Conservation (phyloP, 169 alveolate species). For the Neospora caninum region DNA sequence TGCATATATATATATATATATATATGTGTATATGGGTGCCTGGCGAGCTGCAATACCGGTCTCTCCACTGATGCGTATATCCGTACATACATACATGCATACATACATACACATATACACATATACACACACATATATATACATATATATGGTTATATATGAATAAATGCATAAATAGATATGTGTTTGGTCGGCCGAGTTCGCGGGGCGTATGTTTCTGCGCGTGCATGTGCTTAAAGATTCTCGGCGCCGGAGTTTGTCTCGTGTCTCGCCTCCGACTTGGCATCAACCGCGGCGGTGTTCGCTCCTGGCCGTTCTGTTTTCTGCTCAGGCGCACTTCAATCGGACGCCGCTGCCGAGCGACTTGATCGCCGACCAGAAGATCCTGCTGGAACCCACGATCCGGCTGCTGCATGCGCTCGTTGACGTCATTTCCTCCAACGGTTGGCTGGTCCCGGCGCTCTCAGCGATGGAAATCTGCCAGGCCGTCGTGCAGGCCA, state of each 20-base stretch:
- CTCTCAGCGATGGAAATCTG: conserved; percentile 96
- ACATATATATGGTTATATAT: conserved; percentile 67
- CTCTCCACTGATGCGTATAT: too few relatives aligned
- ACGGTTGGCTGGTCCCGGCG: conserved; percentile 95
- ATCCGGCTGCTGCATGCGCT: conserved; percentile 93
- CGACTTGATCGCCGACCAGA: conserved; percentile 84
- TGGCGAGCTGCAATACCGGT: too few relatives aligned
- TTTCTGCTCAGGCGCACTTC: conserved; percentile 92
- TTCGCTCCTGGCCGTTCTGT: neutral
- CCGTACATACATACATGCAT: too few relatives aligned
- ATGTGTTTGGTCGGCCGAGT: too few relatives aligned
- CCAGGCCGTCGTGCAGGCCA: conserved; percentile 97
- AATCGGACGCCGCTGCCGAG: conserved; percentile 87
- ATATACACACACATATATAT: neutral
- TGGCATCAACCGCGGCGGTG: too few relatives aligned
- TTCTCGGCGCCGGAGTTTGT: too few relatives aligned
- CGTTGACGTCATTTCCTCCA: conserved; percentile 97
- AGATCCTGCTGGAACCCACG: conserved; percentile 78
- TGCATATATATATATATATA: conserved; percentile 60
- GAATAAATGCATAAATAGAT: too few relatives aligned
- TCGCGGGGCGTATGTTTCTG: too few relatives aligned
- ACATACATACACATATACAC: too few relatives aligned
- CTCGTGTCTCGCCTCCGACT: too few relatives aligned
- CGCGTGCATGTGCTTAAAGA: too few relatives aligned
- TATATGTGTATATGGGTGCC: conserved; percentile 50